phyloP scores from a whole-genome alignment of 352 stramenopile genomes.

The Thalassiosira livingstoniorum region DNA sequence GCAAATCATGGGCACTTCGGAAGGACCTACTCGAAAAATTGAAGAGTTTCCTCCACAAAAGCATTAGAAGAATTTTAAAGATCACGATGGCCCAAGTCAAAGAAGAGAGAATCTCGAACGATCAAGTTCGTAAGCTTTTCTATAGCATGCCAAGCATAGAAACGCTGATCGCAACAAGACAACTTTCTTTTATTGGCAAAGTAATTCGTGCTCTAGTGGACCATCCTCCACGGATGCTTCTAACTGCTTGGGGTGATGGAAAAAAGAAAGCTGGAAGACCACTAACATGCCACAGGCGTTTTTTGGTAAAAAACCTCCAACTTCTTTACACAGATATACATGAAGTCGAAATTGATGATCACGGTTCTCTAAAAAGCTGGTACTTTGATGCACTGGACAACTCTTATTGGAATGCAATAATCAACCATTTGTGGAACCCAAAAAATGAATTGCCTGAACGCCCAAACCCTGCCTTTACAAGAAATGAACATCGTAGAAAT shows the following conservation, averaged over 20 bases:
- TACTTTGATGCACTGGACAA: too few species aligned
- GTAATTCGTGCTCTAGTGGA: background rate
- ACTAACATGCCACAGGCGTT: background rate
- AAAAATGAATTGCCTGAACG: too few species aligned
- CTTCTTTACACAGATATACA: too few species aligned
- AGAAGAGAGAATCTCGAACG: conserved; percentile 38
- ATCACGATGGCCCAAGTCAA: conserved; percentile 38
- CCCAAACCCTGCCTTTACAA: too few species aligned
- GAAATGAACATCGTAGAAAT: too few species aligned
- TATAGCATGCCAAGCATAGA: conserved; percentile 24
- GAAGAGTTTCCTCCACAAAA: conserved; percentile 29
- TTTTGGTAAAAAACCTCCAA: too few species aligned
- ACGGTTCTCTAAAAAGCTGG: too few species aligned
- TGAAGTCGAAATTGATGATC: too few species aligned
- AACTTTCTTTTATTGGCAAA: conserved; percentile 43
- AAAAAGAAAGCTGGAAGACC: background rate
- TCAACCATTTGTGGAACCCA: too few species aligned
- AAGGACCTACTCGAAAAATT: conserved; percentile 21
- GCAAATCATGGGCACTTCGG: conserved; percentile 36
- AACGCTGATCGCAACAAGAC: conserved; percentile 8
- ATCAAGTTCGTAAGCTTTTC: conserved; percentile 24
- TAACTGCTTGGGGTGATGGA: conserved; percentile 12
- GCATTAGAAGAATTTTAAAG: conserved; percentile 36
- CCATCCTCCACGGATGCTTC: conserved; percentile 10
- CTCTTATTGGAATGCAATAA: too few species aligned